Evolutionary conservation across 306 rosid species (phyloP).

Genomic region (Cicer chorassanicum): DNA sequence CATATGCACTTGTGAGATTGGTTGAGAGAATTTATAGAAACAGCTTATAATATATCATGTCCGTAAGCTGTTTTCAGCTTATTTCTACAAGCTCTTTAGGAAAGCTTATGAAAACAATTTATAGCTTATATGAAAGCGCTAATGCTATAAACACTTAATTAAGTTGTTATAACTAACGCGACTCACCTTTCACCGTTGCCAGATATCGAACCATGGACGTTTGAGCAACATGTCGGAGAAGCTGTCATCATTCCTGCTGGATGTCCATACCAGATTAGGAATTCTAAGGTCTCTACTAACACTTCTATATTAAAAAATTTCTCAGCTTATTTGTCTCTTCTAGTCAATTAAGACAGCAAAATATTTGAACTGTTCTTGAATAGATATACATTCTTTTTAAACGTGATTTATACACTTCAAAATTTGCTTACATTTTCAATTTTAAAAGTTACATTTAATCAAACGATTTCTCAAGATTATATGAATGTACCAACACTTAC

Average conservation of each 20-base stretch:
- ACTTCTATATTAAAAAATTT: constrained; percentile 17
- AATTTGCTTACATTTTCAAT: background rate
- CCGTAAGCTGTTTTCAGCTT: too few species aligned
- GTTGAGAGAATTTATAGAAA: too few species aligned
- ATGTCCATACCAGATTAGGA: constrained; percentile 92
- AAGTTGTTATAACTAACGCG: background rate
- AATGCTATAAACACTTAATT: too few species aligned
- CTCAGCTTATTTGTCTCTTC: background rate
- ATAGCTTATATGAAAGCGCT: too few species aligned
- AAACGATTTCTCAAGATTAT: constrained; percentile 5
- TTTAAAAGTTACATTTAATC: constrained; percentile 18
- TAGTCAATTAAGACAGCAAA: constrained; percentile 1
- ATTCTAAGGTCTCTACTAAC: constrained; percentile 71
- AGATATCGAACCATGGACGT: constrained; percentile 99
- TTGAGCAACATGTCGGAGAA: constrained; percentile 90
- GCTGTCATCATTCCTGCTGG: constrained; percentile 98
- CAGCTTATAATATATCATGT: too few species aligned
- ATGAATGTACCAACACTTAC: background rate
- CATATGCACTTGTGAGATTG: too few species aligned
- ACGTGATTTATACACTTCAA: constrained; percentile 27
- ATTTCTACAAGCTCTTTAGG: too few species aligned
- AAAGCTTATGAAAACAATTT: too few species aligned
- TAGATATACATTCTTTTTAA: constrained; percentile 11
- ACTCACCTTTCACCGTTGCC: constrained; percentile 39
- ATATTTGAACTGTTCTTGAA: constrained; percentile 20